These are phyloP conservation scores for Tylopilus subfusipes DNA, from an alignment of 768 basidiomycete species.

Conservation along the genomic window DNA sequence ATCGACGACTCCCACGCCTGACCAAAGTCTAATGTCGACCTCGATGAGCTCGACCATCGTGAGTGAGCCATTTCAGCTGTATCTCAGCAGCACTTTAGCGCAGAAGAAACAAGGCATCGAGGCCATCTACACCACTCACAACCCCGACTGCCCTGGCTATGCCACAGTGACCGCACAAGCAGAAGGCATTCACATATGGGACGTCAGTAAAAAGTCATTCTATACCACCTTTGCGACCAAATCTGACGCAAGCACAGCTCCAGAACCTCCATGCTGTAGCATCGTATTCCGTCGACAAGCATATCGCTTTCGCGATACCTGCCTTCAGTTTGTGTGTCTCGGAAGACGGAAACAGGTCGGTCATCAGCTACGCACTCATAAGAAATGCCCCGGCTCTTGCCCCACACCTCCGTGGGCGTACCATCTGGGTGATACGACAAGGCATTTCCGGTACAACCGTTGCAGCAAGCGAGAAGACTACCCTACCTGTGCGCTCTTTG, in stretches of 20 bases:
- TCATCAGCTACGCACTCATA: slow-evolving; percentile 56
- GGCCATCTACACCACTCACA: slow-evolving; percentile 20
- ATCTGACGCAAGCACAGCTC: slow-evolving; percentile 40
- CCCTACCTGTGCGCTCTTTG: slow-evolving; percentile 40
- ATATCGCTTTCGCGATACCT: slow-evolving; percentile 57
- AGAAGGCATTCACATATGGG: slow-evolving; percentile 73
- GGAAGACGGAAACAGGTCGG: slow-evolving; percentile 34
- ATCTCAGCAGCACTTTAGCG: slow-evolving; percentile 21
- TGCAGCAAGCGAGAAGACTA: slow-evolving; percentile 38
- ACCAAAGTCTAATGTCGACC: not conserved
- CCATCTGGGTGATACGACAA: slow-evolving; percentile 63
- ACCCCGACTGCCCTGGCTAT: slow-evolving; percentile 43
- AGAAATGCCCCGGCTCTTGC: slow-evolving; percentile 43
- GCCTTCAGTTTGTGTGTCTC: slow-evolving; percentile 43
- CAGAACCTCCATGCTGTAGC: slow-evolving; percentile 60
- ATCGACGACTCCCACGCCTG: slow-evolving; percentile 22
- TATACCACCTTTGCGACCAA: not conserved
- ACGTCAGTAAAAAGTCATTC: slow-evolving; percentile 44
- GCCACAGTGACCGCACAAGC: slow-evolving; percentile 66
- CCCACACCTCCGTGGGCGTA: slow-evolving; percentile 42
- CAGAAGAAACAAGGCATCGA: slow-evolving; percentile 1
- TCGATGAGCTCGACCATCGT: slow-evolving; percentile 30
- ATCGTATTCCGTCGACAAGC: slow-evolving; percentile 70
- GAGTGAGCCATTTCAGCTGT: slow-evolving; percentile 31
- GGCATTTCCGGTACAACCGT: slow-evolving; percentile 36